Percentiles rank a stretch among this genome's conserved stretches.
Evolutionary conservation across 1,284 basidiomycete species (phyloP).

Genomic region (Marasmius fiardii): DNA sequence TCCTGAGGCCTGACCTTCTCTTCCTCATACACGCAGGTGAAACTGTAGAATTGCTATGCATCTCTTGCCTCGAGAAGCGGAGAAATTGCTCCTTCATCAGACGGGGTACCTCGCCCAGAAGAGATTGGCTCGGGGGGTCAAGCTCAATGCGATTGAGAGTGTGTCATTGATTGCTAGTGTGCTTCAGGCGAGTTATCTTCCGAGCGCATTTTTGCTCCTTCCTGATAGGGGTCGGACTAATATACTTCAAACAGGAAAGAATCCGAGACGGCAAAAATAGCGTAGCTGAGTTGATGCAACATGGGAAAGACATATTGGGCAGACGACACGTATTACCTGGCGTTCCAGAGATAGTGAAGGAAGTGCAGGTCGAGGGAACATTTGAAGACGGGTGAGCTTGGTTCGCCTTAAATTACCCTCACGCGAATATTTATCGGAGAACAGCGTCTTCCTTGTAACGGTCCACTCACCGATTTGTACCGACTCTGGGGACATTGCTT

Average conservation of each 20-base stretch:
- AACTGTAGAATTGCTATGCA: constrained; percentile 29
- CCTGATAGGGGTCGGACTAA: background rate
- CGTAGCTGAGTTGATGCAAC: constrained; percentile 89
- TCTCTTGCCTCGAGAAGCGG: constrained; percentile 47
- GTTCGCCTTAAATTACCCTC: constrained; percentile 2
- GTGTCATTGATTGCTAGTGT: constrained; percentile 88
- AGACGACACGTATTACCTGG: constrained; percentile 86
- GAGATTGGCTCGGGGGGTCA: constrained; percentile 87
- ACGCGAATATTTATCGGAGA: constrained; percentile 3
- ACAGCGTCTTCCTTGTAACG: constrained; percentile 89
- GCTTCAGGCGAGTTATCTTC: constrained; percentile 50
- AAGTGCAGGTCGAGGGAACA: constrained; percentile 92
- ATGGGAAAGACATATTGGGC: constrained; percentile 88
- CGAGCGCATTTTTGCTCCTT: constrained; percentile 50
- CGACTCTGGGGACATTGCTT: constrained; percentile 71
- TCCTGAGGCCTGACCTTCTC: too few species aligned
- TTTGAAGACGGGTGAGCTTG: constrained; percentile 71
- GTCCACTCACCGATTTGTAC: constrained; percentile 93
- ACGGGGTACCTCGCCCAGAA: constrained; percentile 90
- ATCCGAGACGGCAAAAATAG: constrained; percentile 92
- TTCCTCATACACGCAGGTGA: too few species aligned
- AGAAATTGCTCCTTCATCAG: constrained; percentile 54
- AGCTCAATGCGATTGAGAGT: constrained; percentile 86
- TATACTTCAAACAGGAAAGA: constrained; percentile 46
- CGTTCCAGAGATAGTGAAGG: constrained; percentile 65